phyloP scores from a whole-genome alignment of 345 rosid species.

The Linum lewisii region DNA sequence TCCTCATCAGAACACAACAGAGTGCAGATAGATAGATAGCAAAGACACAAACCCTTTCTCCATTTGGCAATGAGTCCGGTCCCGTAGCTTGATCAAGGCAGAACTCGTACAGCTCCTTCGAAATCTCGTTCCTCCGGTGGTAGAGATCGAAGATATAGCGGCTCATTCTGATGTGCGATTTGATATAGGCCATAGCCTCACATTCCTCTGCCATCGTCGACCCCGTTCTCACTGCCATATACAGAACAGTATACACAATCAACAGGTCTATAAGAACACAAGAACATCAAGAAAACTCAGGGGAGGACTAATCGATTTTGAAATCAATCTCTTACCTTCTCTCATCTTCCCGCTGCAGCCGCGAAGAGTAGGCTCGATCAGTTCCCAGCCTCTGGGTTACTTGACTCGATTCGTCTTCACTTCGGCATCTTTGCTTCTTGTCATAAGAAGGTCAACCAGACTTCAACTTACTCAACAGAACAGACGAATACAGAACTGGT shows the following conservation, averaged over 20 bases:
- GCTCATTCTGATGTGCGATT: conserved; percentile 70
- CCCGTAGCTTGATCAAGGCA: conserved; percentile 71
- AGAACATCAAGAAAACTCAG: neutral
- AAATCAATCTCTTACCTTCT: conserved; percentile 38
- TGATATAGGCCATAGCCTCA: conserved; percentile 76
- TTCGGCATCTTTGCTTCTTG: conserved; percentile 44
- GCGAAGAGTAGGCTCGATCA: conserved; percentile 68
- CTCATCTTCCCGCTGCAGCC: conserved; percentile 67
- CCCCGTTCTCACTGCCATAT: conserved; percentile 59
- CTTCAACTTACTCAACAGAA: neutral
- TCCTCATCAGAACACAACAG: neutral
- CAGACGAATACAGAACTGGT: neutral
- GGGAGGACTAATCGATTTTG: neutral
- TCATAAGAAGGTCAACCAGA: neutral
- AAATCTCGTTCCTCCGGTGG: conserved; percentile 51
- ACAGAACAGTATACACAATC: neutral
- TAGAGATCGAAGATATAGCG: conserved; percentile 59
- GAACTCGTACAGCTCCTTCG: conserved; percentile 66
- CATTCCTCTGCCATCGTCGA: conserved; percentile 77
- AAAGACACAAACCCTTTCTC: conserved; percentile 37
- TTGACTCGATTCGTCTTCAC: conserved; percentile 55
- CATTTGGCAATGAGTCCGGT: conserved; percentile 60
- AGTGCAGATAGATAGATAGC: conserved; percentile 1
- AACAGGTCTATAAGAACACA: neutral
- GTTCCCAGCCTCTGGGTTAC: conserved; percentile 73